Percentiles rank a stretch among this genome's conserved stretches.
phyloP scores from a whole-genome alignment of 2,329 filamentous ascomycete species.

The Venturia pyrina region DNA sequence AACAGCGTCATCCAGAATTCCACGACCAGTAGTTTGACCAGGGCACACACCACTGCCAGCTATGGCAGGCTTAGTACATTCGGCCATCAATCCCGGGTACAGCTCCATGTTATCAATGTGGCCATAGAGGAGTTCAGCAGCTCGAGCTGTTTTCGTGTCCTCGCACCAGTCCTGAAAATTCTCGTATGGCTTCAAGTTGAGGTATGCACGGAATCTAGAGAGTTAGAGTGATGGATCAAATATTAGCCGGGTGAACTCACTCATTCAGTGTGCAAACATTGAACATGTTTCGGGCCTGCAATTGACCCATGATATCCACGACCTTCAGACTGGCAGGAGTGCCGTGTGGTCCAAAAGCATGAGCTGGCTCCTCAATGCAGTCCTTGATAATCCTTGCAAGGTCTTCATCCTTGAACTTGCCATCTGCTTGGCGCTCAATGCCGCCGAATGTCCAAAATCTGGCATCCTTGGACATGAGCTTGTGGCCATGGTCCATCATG shows the following conservation, averaged over 20 bases:
- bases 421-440: slow-evolving; percentile 50
- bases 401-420: slow-evolving; percentile 60
- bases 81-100: slow-evolving; percentile 13
- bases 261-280: slow-evolving; percentile 39
- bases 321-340: slow-evolving; percentile 29
- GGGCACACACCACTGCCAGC: slow-evolving; percentile 12
- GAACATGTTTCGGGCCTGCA: slow-evolving; percentile 33
- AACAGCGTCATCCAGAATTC: slow-evolving; percentile 40
- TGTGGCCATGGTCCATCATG: slow-evolving; percentile 31
- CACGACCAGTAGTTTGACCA: slow-evolving; percentile 35
- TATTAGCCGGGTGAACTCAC: slow-evolving; percentile 18
- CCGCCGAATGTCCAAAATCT: slow-evolving; percentile 43
- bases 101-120: slow-evolving; percentile 13
- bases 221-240: background rate
- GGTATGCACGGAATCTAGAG: slow-evolving; percentile 19
- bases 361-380: slow-evolving; percentile 56
- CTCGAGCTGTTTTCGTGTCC: slow-evolving; percentile 8
- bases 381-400: slow-evolving; percentile 56
- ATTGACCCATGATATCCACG: slow-evolving; percentile 34
- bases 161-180: slow-evolving; percentile 21
- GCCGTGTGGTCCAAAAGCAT: slow-evolving; percentile 31
- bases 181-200: slow-evolving; percentile 19
- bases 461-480: slow-evolving; percentile 50
- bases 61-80: slow-evolving; percentile 13
- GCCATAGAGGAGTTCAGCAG: slow-evolving; percentile 12